phyloP scores from a whole-genome alignment of 2,329 filamentous ascomycete species.

The Elsinoe necatrix region DNA sequence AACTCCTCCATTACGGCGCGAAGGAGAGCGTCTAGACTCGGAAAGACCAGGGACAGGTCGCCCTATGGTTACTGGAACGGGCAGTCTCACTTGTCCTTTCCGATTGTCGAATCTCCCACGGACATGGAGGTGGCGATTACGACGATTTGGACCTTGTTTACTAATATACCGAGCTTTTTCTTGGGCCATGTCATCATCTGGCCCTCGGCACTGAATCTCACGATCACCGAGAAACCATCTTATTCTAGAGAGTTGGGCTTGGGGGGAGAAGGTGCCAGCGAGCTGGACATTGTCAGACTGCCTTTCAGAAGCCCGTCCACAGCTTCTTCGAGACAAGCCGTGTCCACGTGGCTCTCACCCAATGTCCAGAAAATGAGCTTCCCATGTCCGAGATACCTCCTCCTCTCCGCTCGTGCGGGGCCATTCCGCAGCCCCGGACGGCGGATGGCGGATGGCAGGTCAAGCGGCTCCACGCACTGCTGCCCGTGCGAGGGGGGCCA shows the following conservation, averaged over 20 bases:
- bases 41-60: neutral
- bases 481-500: neutral
- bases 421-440: neutral
- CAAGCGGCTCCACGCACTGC: neutral
- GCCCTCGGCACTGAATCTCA: constrained; percentile 2
- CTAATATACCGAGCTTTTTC: neutral
- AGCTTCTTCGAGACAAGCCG: too few species aligned
- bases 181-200: constrained; percentile 6
- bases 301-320: too few species aligned
- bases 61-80: neutral
- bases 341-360: too few species aligned
- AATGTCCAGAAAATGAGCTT: neutral
- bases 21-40: constrained; percentile 3
- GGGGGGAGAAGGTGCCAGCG: neutral
- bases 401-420: neutral
- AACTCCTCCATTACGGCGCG: neutral
- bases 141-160: neutral
- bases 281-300: neutral
- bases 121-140: neutral
- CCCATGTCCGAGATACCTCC: neutral
- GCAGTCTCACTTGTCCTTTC: neutral
- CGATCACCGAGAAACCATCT: constrained; percentile 6
- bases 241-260: neutral
- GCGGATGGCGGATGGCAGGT: too few species aligned
- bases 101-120: neutral